phyloP scores from a whole-genome alignment of 1,284 basidiomycete genomes.

The Rhodofomes roseus region DNA sequence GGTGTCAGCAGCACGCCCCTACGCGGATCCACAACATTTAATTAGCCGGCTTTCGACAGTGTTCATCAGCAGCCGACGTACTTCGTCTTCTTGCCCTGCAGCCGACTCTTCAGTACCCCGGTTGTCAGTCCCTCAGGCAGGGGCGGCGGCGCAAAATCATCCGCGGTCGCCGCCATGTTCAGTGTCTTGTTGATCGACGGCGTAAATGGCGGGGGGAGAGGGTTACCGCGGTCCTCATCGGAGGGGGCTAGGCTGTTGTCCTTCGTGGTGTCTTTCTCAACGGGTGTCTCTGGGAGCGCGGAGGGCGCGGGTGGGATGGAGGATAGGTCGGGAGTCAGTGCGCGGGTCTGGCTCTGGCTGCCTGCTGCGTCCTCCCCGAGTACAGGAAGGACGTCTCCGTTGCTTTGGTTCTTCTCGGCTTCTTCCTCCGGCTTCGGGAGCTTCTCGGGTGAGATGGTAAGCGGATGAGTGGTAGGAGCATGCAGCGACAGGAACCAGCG shows the following conservation, averaged over 20 bases:
- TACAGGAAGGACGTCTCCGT: constrained; percentile 3
- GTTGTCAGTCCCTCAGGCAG: constrained; percentile 64
- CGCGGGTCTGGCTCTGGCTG: constrained; percentile 1
- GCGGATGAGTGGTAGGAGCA: constrained; percentile 40
- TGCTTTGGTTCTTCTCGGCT: constrained; percentile 17
- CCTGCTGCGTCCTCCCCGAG: not conserved
- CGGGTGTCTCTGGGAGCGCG: constrained; percentile 9
- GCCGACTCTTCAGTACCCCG: constrained; percentile 56
- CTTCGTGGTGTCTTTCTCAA: constrained; percentile 12
- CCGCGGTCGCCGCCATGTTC: constrained; percentile 22
- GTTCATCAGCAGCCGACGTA: constrained; percentile 48
- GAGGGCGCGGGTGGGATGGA: constrained; percentile 22
- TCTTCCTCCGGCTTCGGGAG: constrained; percentile 33
- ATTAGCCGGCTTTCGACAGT: not conserved
- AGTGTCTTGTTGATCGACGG: constrained; percentile 60
- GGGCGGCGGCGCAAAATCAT: constrained; percentile 28
- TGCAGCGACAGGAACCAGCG: constrained; percentile 74
- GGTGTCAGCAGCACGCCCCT: constrained; percentile 80
- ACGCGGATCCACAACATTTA: not conserved
- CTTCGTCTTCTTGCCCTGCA: constrained; percentile 79
- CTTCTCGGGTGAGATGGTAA: constrained; percentile 55
- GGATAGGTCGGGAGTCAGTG: constrained; percentile 19
- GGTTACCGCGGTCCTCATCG: constrained; percentile 15
- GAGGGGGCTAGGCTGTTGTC: constrained; percentile 6
- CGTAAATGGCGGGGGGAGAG: constrained; percentile 58